Evolutionary conservation across 2,329 filamentous ascomycete genomes (phyloP), one percentile per base, ranked within the genome.

Genomic region (Samsoniella hepiali): DNA sequence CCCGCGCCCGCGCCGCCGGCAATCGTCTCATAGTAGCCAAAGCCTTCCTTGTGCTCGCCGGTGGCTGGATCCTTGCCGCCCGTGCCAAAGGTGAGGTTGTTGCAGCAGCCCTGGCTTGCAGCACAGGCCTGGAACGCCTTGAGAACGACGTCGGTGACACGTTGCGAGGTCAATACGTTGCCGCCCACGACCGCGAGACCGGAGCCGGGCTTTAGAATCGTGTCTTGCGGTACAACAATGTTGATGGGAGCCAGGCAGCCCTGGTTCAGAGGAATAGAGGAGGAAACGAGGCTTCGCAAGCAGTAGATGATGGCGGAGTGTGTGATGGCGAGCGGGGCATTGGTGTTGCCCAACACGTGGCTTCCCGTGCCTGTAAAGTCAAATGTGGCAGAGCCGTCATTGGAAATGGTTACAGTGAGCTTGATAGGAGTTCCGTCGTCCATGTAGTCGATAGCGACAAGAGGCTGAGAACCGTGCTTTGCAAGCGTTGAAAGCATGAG

Each of bases 11-110:
- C 86, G 0, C 91, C 91, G 45, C 91, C 91, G 0, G 89, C 88
- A 66, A 95, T 93, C 6, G 91, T 94, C 75, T 95, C 91, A 73
- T 94, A 94, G 79, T 94, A 95, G 10, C 91, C 91, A 71, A 95
- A 95, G 0, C 91, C 91, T 32, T 72, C 65, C 8, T 67, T 65
- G 38, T 70, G 68, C 57, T 85, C 68, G 45, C 72, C 72, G 5
- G 66, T 86, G n/a, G 86, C 80, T n/a, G 82, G 81, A 62, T 84
- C 81, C 65, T 89, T 88, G 50, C 90, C 90, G 61, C 90, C 89
- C 69, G 91, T 91, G 65, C 90, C 91, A 71, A 95, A 95, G 0
- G 91, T 94, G 6, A 95, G 82, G 73, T 94, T 94, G 76, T 95
- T 95, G 74, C 88, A 91, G 75, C 91, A 89, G 56, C 91, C 91